phyloP scores from a whole-genome alignment of 2,329 filamentous ascomycete genomes.

The Xylaria sp. region DNA sequence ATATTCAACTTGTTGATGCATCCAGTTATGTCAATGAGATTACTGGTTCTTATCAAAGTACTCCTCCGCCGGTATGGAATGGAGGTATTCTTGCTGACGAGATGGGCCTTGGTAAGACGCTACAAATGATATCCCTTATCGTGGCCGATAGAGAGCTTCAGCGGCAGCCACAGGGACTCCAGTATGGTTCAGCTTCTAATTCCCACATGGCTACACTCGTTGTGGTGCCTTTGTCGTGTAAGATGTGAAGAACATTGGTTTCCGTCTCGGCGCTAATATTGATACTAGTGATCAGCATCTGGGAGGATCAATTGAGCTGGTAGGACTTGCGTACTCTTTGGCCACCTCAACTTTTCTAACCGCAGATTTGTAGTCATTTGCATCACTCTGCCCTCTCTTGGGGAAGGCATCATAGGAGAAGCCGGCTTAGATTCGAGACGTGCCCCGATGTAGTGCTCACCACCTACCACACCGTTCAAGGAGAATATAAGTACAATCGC shows the following conservation, averaged over 20 bases:
- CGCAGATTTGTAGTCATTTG: neutral
- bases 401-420: neutral
- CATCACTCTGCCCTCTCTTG: neutral
- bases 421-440: neutral
- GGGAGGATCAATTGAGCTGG: slow-evolving; percentile 9
- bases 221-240: slow-evolving; percentile 6
- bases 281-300: slow-evolving; percentile 4
- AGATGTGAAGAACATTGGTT: neutral
- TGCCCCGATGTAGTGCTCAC: slow-evolving; percentile 8
- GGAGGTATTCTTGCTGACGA: slow-evolving; percentile 15
- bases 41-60: neutral
- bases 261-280: neutral
- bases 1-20: neutral
- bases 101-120: slow-evolving; percentile 15
- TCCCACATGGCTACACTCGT: neutral
- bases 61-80: neutral
- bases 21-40: slow-evolving; percentile 9
- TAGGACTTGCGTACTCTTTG: neutral
- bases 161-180: neutral
- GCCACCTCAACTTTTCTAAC: neutral
- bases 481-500: neutral
- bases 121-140: slow-evolving; percentile 16
- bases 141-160: slow-evolving; percentile 1
- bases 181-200: neutral
- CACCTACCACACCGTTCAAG: slow-evolving; percentile 4